These are phyloP conservation scores for Sechiopsis laciniata DNA, from an alignment of 306 rosid species.

Conservation along the genomic window DNA sequence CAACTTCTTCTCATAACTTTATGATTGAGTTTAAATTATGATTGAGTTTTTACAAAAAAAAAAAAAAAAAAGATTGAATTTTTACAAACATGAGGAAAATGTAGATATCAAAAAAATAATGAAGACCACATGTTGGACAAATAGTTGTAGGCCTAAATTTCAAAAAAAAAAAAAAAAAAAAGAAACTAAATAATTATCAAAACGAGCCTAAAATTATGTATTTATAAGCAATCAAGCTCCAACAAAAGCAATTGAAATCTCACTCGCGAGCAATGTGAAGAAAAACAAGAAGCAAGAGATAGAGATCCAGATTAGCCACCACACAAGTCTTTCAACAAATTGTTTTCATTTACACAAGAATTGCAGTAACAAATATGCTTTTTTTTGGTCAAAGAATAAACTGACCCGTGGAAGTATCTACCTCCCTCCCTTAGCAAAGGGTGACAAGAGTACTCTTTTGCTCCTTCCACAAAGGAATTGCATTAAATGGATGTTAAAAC, in stretches of 20 bases:
- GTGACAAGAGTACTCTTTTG: slow-evolving; percentile 2
- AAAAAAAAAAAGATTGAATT: too few relatives aligned
- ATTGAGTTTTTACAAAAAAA: too few relatives aligned
- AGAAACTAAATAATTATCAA: too few relatives aligned
- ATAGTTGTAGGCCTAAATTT: too few relatives aligned
- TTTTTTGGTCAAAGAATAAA: neutral
- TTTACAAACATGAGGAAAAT: too few relatives aligned
- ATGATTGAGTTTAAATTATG: too few relatives aligned
- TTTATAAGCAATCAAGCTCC: neutral
- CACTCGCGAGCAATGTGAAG: neutral
- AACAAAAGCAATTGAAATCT: neutral
- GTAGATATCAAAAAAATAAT: too few relatives aligned
- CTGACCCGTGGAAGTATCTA: slow-evolving; percentile 1
- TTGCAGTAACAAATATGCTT: slow-evolving; percentile 9
- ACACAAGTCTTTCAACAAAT: slow-evolving; percentile 1
- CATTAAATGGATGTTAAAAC: slow-evolving; percentile 4
- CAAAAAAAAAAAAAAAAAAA: too few relatives aligned
- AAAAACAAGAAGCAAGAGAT: neutral
- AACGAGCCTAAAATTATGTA: too few relatives aligned
- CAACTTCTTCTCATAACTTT: too few relatives aligned
- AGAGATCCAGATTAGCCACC: slow-evolving; percentile 1
- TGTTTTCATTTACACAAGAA: slow-evolving; percentile 17
- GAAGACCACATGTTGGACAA: too few relatives aligned
- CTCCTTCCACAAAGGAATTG: slow-evolving; percentile 9
- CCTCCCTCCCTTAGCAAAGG: neutral